These are phyloP conservation scores for Microsporum canis DNA, from an alignment of 2,329 filamentous ascomycete genomes.

Conservation along the genomic window DNA sequence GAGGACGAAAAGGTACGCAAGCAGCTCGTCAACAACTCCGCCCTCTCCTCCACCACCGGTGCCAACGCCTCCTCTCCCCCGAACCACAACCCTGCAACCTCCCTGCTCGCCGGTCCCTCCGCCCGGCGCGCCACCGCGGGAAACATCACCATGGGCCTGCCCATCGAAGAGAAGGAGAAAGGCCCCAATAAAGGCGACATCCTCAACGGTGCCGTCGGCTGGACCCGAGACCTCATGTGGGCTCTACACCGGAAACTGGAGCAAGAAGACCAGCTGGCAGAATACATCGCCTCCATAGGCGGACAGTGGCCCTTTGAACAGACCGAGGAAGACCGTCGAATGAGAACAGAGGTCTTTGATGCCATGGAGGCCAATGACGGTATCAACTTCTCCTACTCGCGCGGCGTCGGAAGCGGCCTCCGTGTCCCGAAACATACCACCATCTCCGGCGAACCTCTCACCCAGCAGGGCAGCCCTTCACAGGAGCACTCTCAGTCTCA, in stretches of 20 bases:
- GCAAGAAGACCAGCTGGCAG: conserved; percentile 75
- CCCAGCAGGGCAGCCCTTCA: conserved; percentile 21
- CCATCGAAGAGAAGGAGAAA: conserved; percentile 95
- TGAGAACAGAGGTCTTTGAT: conserved; percentile 86
- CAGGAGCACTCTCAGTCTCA: background rate
- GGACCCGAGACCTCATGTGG: conserved; percentile 98
- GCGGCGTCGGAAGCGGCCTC: conserved; percentile 70
- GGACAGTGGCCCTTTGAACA: conserved; percentile 68
- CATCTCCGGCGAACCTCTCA: conserved; percentile 65
- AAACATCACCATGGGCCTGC: conserved; percentile 84
- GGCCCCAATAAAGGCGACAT: conserved; percentile 98
- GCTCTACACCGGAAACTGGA: conserved; percentile 79
- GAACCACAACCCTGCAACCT: conserved; percentile 51
- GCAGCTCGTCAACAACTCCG: conserved; percentile 82
- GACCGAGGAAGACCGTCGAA: conserved; percentile 85
- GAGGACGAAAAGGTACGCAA: conserved; percentile 97
- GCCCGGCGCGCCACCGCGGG: conserved; percentile 68
- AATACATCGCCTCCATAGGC: conserved; percentile 60
- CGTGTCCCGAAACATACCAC: conserved; percentile 90
- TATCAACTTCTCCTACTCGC: conserved; percentile 69
- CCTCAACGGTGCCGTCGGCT: conserved; percentile 89
- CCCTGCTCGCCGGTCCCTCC: conserved; percentile 72
- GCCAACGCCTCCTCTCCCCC: conserved; percentile 40
- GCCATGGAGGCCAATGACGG: conserved; percentile 71
- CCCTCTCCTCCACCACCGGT: conserved; percentile 60